Percentiles rank a stretch among this genome's conserved stretches.
Conservation (phyloP, 495 filamentous ascomycete genomes). For the Elaphomyces granulatus region DNA sequence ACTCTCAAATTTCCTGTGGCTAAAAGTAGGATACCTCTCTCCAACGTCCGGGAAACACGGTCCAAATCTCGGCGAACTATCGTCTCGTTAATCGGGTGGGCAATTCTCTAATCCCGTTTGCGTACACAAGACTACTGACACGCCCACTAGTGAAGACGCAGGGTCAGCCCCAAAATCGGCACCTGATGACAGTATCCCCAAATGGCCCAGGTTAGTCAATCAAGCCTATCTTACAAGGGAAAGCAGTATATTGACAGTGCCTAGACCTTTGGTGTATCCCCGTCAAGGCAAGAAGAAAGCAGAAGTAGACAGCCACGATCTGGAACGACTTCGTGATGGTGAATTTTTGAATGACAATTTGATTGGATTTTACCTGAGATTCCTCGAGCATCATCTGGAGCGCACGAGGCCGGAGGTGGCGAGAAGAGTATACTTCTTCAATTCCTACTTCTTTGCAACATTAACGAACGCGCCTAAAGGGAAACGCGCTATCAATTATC, state of each 20-base stretch:
- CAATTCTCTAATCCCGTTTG: too few relatives aligned
- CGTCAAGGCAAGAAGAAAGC: constrained; percentile 51
- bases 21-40: constrained; percentile 5
- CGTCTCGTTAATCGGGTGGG: too few relatives aligned
- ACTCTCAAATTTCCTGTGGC: constrained; percentile 23
- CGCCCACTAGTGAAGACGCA: background rate
- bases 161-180: background rate
- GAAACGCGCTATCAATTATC: constrained; percentile 53
- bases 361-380: constrained; percentile 71
- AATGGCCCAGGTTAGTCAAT: background rate
- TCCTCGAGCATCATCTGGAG: constrained; percentile 50
- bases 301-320: constrained; percentile 64
- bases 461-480: constrained; percentile 46
- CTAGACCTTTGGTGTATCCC: constrained; percentile 55
- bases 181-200: background rate
- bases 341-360: constrained; percentile 88
- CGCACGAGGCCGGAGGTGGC: constrained; percentile 39
- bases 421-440: constrained; percentile 69
- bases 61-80: constrained; percentile 16
- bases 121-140: too few relatives aligned
- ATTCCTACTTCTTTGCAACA: constrained; percentile 77
- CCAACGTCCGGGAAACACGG: constrained; percentile 17
- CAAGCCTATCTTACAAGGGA: background rate
- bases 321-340: constrained; percentile 64
- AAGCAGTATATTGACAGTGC: background rate